Evolutionary conservation across 805 yeast genomes (phyloP).

Genomic region (Candida namnaoensis): DNA sequence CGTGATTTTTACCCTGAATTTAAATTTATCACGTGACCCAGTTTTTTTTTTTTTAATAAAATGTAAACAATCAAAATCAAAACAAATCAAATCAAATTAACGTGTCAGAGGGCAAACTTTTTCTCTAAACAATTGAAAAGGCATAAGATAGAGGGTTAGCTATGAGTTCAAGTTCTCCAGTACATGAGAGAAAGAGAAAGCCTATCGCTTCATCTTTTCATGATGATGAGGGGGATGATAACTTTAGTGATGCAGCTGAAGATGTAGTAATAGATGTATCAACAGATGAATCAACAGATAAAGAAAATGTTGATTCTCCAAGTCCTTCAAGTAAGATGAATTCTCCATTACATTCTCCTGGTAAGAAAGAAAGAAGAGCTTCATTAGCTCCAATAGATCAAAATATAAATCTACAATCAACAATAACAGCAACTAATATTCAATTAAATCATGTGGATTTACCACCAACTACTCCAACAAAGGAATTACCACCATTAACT

Average conservation of each 20-base stretch:
- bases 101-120: too few relatives aligned
- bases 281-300: slow-evolving; percentile 9
- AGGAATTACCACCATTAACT: slow-evolving; percentile 1
- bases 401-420: slow-evolving; percentile 5
- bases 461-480: slow-evolving; percentile 11
- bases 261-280: slow-evolving; percentile 1
- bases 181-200: background rate
- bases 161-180: background rate
- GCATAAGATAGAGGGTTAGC: too few relatives aligned
- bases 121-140: too few relatives aligned
- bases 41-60: too few relatives aligned
- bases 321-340: slow-evolving; percentile 15
- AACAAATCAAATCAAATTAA: too few relatives aligned
- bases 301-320: slow-evolving; percentile 15
- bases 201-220: slow-evolving; percentile 10
- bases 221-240: slow-evolving; percentile 9
- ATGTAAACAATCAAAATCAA: too few relatives aligned
- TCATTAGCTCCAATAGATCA: slow-evolving; percentile 14
- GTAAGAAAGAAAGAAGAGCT: slow-evolving; percentile 11
- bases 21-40: too few relatives aligned
- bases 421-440: too few relatives aligned
- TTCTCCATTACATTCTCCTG: slow-evolving; percentile 12
- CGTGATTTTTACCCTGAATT: too few relatives aligned
- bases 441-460: slow-evolving; percentile 1
- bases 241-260: background rate